A percentile compares a stretch with the other conserved stretches of the same genome.
Evolutionary conservation across 1,284 basidiomycete genomes (phyloP).

Genomic region (Tilletiaria anomala): DNA sequence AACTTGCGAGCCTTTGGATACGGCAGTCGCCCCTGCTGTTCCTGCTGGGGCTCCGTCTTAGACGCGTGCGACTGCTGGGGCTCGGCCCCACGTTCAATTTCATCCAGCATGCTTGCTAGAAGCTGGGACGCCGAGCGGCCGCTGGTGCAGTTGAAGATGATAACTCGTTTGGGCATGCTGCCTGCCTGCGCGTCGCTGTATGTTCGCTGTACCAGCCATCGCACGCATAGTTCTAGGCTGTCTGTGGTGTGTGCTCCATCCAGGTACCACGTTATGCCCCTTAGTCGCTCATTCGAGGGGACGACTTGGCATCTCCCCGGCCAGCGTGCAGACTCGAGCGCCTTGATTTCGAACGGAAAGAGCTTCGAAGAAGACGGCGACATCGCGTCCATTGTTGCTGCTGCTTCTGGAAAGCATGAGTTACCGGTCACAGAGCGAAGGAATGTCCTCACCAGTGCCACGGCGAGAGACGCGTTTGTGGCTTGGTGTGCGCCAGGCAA

Average conservation of each 20-base stretch:
- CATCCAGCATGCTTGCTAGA: constrained; percentile 50
- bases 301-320: constrained; percentile 92
- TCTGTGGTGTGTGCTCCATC: constrained; percentile 94
- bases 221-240: constrained; percentile 67
- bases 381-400: not conserved
- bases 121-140: constrained; percentile 68
- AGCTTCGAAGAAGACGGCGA: too few species aligned
- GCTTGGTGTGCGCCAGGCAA: constrained; percentile 77
- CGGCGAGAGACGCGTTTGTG: constrained; percentile 76
- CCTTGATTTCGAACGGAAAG: constrained; percentile 46
- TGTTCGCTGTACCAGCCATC: constrained; percentile 52
- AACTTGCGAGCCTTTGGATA: constrained; percentile 39
- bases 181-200: not conserved
- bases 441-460: constrained; percentile 60
- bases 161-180: constrained; percentile 45
- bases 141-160: constrained; percentile 92
- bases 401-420: constrained; percentile 6
- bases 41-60: not conserved
- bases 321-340: constrained; percentile 64
- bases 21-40: constrained; percentile 12
- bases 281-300: constrained; percentile 40
- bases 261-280: constrained; percentile 62
- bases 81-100: constrained; percentile 6
- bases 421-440: constrained; percentile 44
- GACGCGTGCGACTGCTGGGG: not conserved